A percentile compares a stretch with the other conserved stretches of the same genome.
phyloP scores from a whole-genome alignment of 1,139 yeast genomes.

The Dujonia santamariae region DNA sequence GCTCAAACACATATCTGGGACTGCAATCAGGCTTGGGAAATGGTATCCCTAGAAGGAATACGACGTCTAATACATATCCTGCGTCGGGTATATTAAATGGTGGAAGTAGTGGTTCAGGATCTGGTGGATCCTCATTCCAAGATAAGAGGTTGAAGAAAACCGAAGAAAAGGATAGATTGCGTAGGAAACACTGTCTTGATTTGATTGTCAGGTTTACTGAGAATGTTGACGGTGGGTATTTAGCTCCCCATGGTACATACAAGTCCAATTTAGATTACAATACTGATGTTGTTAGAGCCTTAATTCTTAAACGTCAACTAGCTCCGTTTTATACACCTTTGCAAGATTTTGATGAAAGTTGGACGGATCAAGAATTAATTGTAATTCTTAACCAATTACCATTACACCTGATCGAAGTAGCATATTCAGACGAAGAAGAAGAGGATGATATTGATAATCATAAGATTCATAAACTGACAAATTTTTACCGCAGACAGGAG shows the following conservation, averaged over 20 bases:
- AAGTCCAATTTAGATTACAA: slow-evolving; percentile 72
- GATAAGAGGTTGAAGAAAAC: slow-evolving; percentile 27
- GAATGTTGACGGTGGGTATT: slow-evolving; percentile 72
- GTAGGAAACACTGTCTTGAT: slow-evolving; percentile 53
- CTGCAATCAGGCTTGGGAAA: slow-evolving; percentile 2
- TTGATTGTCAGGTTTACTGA: slow-evolving; percentile 58
- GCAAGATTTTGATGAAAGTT: slow-evolving; percentile 70
- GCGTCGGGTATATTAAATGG: slow-evolving; percentile 2
- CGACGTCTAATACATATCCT: slow-evolving; percentile 4
- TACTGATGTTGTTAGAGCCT: slow-evolving; percentile 62
- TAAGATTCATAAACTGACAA: slow-evolving; percentile 51
- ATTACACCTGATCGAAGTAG: slow-evolving; percentile 59
- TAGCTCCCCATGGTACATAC: slow-evolving; percentile 89
- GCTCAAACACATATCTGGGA: slow-evolving; percentile 9
- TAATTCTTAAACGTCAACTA: slow-evolving; percentile 58
- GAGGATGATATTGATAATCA: slow-evolving; percentile 58
- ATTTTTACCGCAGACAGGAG: slow-evolving; percentile 51
- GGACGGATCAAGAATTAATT: slow-evolving; percentile 73
- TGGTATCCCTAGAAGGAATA: slow-evolving; percentile 2
- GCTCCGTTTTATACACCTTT: slow-evolving; percentile 93
- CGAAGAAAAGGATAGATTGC: slow-evolving; percentile 49
- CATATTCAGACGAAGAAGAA: slow-evolving; percentile 52
- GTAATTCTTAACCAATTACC: slow-evolving; percentile 51
- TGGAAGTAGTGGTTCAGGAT: background rate
- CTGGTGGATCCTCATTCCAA: background rate